Percentiles rank a stretch among this genome's conserved stretches.
These are phyloP conservation scores for Taphrina pruni DNA, from an alignment of 1,139 yeast species.

Conservation along the genomic window DNA sequence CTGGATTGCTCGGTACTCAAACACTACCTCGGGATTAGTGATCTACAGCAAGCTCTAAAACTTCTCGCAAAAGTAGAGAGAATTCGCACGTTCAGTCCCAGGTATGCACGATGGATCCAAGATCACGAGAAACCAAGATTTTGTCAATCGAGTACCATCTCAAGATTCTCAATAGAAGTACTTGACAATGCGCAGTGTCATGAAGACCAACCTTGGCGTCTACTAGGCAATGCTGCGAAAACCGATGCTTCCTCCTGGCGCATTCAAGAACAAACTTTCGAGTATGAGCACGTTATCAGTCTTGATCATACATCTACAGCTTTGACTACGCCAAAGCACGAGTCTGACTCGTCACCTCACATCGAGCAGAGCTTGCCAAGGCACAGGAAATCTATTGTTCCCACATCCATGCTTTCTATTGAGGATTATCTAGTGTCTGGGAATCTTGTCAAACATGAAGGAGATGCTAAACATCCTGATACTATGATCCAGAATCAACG, in stretches of 20 bases:
- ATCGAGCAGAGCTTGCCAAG: not conserved
- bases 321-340: not conserved
- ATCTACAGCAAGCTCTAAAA: not conserved
- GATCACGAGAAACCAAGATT: conserved; percentile 1
- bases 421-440: not conserved
- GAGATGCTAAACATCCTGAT: not conserved
- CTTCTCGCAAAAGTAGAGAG: not conserved
- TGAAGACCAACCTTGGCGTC: not conserved
- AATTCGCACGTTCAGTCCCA: not conserved
- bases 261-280: not conserved
- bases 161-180: not conserved
- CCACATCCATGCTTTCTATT: not conserved
- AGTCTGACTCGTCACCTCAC: not conserved
- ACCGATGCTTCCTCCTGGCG: not conserved
- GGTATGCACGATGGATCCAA: not conserved
- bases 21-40: not conserved
- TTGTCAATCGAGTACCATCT: not conserved
- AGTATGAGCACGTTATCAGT: not conserved
- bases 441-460: too few species aligned
- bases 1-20: not conserved
- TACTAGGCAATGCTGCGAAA: not conserved
- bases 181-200: not conserved
- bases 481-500: not conserved
- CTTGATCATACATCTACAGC: too few species aligned
- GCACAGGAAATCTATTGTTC: not conserved